A percentile compares a stretch with the other conserved stretches of the same genome.
Evolutionary conservation across 2,329 filamentous ascomycete genomes (phyloP).

Genomic region (Calonectria naviculata): DNA sequence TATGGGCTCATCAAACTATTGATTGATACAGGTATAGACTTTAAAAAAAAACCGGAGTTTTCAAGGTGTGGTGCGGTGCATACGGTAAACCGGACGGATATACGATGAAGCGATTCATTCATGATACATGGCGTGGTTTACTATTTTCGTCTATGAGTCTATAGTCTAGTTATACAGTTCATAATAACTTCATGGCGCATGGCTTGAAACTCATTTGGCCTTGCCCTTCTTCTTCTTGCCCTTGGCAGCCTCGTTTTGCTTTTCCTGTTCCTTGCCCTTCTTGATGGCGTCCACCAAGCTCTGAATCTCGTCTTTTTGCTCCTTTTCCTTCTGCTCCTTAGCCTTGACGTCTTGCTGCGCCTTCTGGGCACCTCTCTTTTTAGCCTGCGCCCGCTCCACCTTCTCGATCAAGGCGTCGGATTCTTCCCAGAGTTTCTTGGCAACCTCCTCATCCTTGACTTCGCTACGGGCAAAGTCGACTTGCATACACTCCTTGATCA

Average conservation of each 20-base stretch:
- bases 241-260: slow-evolving; percentile 33
- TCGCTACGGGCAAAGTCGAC: slow-evolving; percentile 78
- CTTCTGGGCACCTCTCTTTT: slow-evolving; percentile 57
- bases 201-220: slow-evolving; percentile 27
- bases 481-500: slow-evolving; percentile 91
- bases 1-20: background rate
- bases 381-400: slow-evolving; percentile 76
- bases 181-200: slow-evolving; percentile 28
- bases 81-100: background rate
- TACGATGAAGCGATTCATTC: slow-evolving; percentile 9
- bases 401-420: slow-evolving; percentile 87
- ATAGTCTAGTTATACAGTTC: slow-evolving; percentile 26
- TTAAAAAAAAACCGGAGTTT: slow-evolving; percentile 26
- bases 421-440: slow-evolving; percentile 89
- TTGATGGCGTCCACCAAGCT: slow-evolving; percentile 58
- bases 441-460: slow-evolving; percentile 80
- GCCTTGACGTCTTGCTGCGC: slow-evolving; percentile 47
- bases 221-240: slow-evolving; percentile 34
- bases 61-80: background rate
- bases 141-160: slow-evolving; percentile 27
- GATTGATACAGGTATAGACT: slow-evolving; percentile 15
- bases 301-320: slow-evolving; percentile 45
- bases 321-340: slow-evolving; percentile 49
- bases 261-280: slow-evolving; percentile 50
- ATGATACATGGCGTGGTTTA: background rate